These are phyloP conservation scores for Fusarium mangiferae DNA, from an alignment of 2,329 filamentous ascomycete species.

Conservation along the genomic window DNA sequence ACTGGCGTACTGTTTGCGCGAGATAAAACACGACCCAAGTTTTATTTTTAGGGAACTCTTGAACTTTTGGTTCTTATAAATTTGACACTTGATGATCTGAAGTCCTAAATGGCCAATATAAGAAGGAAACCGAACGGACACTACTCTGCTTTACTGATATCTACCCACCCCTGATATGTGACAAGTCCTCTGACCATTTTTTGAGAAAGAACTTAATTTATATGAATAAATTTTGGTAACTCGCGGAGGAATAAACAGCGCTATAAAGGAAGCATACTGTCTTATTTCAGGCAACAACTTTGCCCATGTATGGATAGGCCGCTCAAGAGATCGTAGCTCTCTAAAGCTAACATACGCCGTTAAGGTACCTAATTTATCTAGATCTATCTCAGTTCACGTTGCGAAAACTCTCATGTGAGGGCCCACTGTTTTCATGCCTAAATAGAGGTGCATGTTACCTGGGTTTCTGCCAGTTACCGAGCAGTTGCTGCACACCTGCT, in stretches of 20 bases:
- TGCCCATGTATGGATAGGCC: not conserved
- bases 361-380: not conserved
- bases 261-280: not conserved
- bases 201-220: not conserved
- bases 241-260: not conserved
- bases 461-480: not conserved
- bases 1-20: slow-evolving; percentile 3
- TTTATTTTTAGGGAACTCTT: not conserved
- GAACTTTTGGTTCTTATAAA: not conserved
- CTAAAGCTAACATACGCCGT: not conserved
- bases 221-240: not conserved
- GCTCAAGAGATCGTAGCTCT: not conserved
- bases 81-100: not conserved
- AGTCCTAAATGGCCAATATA: not conserved
- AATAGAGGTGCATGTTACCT: not conserved
- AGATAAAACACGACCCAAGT: not conserved
- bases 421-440: not conserved
- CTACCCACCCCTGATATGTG: not conserved
- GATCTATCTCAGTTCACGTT: not conserved
- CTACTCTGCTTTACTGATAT: no score
- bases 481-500: not conserved
- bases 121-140: not conserved
- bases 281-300: not conserved
- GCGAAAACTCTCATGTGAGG: not conserved
- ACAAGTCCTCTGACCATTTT: not conserved